Evolutionary conservation across 192 early-diverging fungal genomes (phyloP), one percentile per base, ranked within the genome.

Genomic region (Tieghemiomyces parasiticus): DNA sequence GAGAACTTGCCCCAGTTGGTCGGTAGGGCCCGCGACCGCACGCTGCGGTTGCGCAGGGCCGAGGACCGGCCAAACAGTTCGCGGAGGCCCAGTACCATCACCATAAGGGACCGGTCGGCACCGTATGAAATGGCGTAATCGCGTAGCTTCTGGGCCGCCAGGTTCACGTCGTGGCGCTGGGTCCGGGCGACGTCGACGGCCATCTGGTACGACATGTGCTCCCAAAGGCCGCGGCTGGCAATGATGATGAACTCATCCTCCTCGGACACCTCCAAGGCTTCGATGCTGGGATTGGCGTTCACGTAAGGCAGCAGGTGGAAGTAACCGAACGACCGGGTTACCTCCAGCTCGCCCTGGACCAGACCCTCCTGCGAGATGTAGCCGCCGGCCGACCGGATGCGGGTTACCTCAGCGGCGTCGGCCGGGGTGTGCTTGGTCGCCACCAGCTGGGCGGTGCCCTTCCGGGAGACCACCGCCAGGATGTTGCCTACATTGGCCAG

Each of bases 401-500:
- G 81, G 49, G 74, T 72, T 1, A 85, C 75, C 58, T 93, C 86
- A 28, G 68, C 74, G 6, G 77, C 71, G 58, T 81, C 79, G 54
- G 82, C 75, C 42, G 87, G 80, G 44, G 78, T 79, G 58, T 89
- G 88, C 30, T 86, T 82, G 62, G 76, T 74, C 0, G 87, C 79
- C 29, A 94, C 74, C 49, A 87, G 75, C 22, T 80, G 62, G 10
- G 81, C 81, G 2, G 67, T 74, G 28, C 88, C 85, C 29, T 83
- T 83, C 60, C 81, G 73, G 30, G 87, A 87, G 38, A 91, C 71
- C 29, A 91, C 86, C 2, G 84, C 88, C 32, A 88, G 69, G 14
- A 84, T 82, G 66, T 94, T 90, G 26, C 91, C 90, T 2, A 88
- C 85, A 60, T 91, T 92, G 14, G 90, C 87, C 8, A 89, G 83